phyloP scores from a whole-genome alignment of 345 rosid species.

The Arabidopsis thaliana region TAIR10.1 NC_003076.8:4802001-4802500 shows the following conservation, averaged over 20 bases:
- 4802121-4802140: constrained; percentile 64
- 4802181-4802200: constrained; percentile 56
- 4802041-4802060: constrained; percentile 1
- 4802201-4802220: not conserved
- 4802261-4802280: not conserved
- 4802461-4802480: constrained; percentile 61
- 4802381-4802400: constrained; percentile 65
- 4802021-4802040: not conserved
- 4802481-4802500: constrained; percentile 23
- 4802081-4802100: not conserved
- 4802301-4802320: constrained; percentile 79
- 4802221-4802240: not conserved
- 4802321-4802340: constrained; percentile 58
- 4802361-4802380: constrained; percentile 73
- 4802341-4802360: constrained; percentile 72
- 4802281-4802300: constrained; percentile 30
- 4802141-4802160: constrained; percentile 89
- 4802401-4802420: constrained; percentile 59
- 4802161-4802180: constrained; percentile 93
- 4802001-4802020: not conserved
- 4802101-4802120: not conserved
- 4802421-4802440: constrained; percentile 76
- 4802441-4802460: constrained; percentile 72
- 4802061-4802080: not conserved
- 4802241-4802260: not conserved